A percentile compares a stretch with the other conserved stretches of the same genome.
Evolutionary conservation across 2,329 filamentous ascomycete species (phyloP).

Genomic region (Fulvia fulva): DNA sequence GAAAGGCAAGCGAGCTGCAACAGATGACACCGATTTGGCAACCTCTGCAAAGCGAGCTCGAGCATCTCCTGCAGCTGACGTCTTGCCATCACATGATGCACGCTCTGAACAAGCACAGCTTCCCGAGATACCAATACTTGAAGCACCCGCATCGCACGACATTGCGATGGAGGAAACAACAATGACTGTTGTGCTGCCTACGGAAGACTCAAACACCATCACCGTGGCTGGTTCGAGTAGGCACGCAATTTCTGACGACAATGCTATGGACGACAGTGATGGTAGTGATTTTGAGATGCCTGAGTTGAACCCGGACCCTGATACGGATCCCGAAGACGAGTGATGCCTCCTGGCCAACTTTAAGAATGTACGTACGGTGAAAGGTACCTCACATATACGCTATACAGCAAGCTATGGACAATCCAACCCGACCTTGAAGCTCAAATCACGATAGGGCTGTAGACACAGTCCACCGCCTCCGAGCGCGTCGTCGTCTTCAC

Average conservation of each 20-base stretch:
- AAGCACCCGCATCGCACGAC: constrained; percentile 6
- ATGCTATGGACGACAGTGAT: constrained; percentile 18
- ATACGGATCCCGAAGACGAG: constrained; percentile 12
- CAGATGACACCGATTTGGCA: constrained; percentile 2
- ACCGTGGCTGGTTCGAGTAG: constrained; percentile 6
- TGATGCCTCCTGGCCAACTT: background rate
- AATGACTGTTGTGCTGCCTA: background rate
- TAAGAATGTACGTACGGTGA: too few relatives aligned
- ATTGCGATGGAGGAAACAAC: constrained; percentile 5
- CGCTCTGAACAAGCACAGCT: too few relatives aligned
- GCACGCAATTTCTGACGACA: background rate
- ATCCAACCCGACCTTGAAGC: too few relatives aligned
- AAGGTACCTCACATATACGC: too few relatives aligned
- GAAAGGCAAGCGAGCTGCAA: constrained; percentile 8
- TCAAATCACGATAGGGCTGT: too few relatives aligned
- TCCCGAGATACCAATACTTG: constrained; percentile 4
- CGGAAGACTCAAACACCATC: background rate
- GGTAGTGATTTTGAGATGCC: constrained; percentile 38
- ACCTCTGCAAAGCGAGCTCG: constrained; percentile 20
- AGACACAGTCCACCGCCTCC: too few relatives aligned
- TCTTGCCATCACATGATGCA: too few relatives aligned
- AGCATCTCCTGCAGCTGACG: constrained; percentile 15
- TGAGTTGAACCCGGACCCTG: constrained; percentile 29
- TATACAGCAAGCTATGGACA: too few relatives aligned
- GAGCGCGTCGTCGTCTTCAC: too few relatives aligned